phyloP scores from a whole-genome alignment of 1,284 basidiomycete genomes.

The Irpex lacteus region DNA sequence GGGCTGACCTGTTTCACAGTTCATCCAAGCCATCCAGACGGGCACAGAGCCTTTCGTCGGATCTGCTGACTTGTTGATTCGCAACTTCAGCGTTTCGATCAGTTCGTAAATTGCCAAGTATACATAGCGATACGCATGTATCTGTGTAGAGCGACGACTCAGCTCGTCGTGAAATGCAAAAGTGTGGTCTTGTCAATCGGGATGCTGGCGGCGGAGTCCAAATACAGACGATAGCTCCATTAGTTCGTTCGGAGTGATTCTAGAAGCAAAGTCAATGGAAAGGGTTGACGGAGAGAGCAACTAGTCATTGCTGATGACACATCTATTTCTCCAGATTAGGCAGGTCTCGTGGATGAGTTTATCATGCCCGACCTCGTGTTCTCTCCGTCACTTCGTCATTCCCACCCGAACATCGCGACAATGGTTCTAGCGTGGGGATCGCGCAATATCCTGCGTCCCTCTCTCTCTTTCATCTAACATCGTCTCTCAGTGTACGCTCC shows the following conservation, averaged over 20 bases:
- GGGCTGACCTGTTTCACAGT: constrained; percentile 25
- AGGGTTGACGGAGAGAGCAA: too few species aligned
- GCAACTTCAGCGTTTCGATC: constrained; percentile 28
- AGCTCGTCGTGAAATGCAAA: neutral
- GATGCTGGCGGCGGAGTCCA: neutral
- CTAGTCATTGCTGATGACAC: neutral
- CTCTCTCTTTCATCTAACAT: neutral
- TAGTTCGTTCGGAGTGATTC: too few species aligned
- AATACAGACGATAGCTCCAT: too few species aligned
- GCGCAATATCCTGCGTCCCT: neutral
- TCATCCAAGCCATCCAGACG: constrained; percentile 65
- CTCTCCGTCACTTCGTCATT: neutral
- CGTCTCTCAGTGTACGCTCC: neutral
- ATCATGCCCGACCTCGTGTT: neutral
- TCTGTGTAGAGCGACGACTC: neutral
- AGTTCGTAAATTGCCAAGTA: constrained; percentile 1
- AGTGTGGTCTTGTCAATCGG: neutral
- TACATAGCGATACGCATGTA: neutral
- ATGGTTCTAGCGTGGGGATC: neutral
- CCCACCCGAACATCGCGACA: neutral
- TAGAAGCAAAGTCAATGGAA: too few species aligned
- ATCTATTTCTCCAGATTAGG: neutral
- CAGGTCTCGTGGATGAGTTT: neutral
- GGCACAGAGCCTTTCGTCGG: constrained; percentile 71
- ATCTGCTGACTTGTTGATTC: constrained; percentile 27